Base-by-base conservation (phyloP, 495 filamentous ascomycete genomes). In the Penicillium psychrofluorescens region DNA sequence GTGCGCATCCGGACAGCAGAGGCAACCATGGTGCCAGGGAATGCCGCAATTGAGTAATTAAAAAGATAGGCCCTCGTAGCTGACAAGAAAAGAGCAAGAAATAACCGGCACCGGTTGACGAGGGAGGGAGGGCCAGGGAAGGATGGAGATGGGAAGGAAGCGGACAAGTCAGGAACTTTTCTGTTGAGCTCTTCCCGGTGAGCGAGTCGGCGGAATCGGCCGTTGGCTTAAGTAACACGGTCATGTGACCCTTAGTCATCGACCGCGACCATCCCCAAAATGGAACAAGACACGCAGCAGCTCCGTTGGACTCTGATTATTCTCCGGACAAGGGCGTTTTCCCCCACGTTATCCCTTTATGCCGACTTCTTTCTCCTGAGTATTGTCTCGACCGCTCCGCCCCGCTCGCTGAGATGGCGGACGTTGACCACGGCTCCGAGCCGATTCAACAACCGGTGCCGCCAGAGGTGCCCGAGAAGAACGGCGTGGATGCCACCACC, bases 1-100 rank as follows among this genome's bases (percentile, higher is more conserved):
- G 63, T 63, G 67, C 70, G 67, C 67, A 73, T 73, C 50, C 66
- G 62, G 45, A 68, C 62, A 61, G 57, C 63, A 58, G 62, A 62
- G 63, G 66, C 68, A 62, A 68, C 70, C 67, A 71, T 67, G 37
- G 53, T 61, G 64, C 50, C 55, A 35, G 44, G 37, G 49, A 54
- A 55, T 62, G 56, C 61, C 59, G 56, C 45, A 44, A 54, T 46
- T 55, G 40, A 45, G 37, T 55, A 52, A 33, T 37, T 37, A 55
- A 35, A 59, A 54, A 53, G 43, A 53, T 39, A 53, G 44, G 46
- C 60, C 61, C 65, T 56, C 48, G 38, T 51, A 46, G 48, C 56
- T 40, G 38, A 54, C 22, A 53, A 46, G 38, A 55, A 44, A 49
- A 40, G 59, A 56, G 47, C 9, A 40, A 27, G 22, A 22, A 46